phyloP scores from a whole-genome alignment of 768 basidiomycete genomes.

The Suillus subluteus region DNA sequence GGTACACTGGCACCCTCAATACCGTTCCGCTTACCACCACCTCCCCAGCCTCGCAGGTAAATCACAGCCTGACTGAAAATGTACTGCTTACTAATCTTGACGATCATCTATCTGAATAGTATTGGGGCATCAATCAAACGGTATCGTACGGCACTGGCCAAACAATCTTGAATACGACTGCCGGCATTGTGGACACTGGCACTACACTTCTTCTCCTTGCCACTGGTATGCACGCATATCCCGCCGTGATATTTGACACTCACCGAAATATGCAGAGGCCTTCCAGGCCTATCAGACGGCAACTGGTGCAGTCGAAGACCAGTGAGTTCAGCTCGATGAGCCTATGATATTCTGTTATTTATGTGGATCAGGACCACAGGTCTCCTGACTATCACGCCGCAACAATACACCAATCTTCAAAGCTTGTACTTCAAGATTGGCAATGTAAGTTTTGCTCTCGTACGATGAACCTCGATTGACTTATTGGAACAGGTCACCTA shows the following conservation, averaged over 20 bases:
- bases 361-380: conserved; percentile 17
- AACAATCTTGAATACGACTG: conserved; percentile 34
- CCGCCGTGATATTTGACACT: background rate
- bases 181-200: conserved; percentile 51
- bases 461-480: background rate
- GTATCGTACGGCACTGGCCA: conserved; percentile 36
- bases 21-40: conserved; percentile 44
- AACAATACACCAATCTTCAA: conserved; percentile 23
- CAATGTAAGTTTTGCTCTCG: conserved; percentile 23
- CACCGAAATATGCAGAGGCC: conserved; percentile 42
- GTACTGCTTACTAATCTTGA: background rate
- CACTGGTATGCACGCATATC: conserved; percentile 26
- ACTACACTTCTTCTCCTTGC: conserved; percentile 55
- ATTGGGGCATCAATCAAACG: conserved; percentile 46
- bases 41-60: conserved; percentile 39
- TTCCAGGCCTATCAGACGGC: conserved; percentile 58
- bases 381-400: conserved; percentile 23
- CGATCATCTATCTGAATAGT: conserved; percentile 20
- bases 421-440: conserved; percentile 29
- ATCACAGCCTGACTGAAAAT: background rate
- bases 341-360: background rate
- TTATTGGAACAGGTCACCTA: conserved; percentile 44
- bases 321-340: conserved; percentile 33
- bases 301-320: conserved; percentile 55
- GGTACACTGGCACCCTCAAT: conserved; percentile 34